Percentiles rank a stretch among this genome's conserved stretches.
phyloP scores from a whole-genome alignment of 1,284 basidiomycete genomes.

The Serendipita sp. region DNA sequence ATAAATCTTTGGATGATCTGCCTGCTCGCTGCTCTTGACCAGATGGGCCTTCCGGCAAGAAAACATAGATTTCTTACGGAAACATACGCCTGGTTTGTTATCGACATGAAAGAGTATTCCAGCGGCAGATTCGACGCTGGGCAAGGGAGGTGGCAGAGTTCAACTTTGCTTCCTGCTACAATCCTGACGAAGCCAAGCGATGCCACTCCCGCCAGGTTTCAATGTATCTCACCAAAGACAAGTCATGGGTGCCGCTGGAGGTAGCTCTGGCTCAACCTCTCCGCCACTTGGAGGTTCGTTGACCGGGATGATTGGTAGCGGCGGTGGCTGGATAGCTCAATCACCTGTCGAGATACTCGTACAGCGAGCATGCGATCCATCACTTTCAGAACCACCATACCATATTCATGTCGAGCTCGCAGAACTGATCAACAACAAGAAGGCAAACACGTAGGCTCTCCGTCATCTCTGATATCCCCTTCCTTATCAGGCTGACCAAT shows the following conservation, averaged over 20 bases:
- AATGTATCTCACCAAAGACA: slow-evolving; percentile 6
- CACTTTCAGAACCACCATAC: slow-evolving; percentile 79
- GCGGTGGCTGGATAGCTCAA: slow-evolving; percentile 18
- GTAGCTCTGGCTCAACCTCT: neutral
- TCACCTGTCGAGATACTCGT: slow-evolving; percentile 56
- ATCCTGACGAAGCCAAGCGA: neutral
- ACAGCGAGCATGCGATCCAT: slow-evolving; percentile 79
- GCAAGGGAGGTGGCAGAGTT: too few relatives aligned
- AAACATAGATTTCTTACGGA: too few relatives aligned
- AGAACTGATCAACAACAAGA: slow-evolving; percentile 86
- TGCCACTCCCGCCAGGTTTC: neutral
- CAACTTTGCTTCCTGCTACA: too few relatives aligned
- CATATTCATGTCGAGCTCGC: slow-evolving; percentile 87
- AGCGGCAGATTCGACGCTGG: too few relatives aligned
- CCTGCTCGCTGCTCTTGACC: too few relatives aligned
- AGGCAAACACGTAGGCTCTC: slow-evolving; percentile 78
- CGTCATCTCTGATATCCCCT: slow-evolving; percentile 1
- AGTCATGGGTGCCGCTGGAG: neutral
- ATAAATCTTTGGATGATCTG: too few relatives aligned
- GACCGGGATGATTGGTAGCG: neutral
- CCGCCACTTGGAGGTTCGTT: neutral
- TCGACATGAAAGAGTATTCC: too few relatives aligned
- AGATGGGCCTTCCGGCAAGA: too few relatives aligned
- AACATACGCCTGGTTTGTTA: too few relatives aligned
- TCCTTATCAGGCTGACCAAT: slow-evolving; percentile 2